Evolutionary conservation across 495 filamentous ascomycete genomes (phyloP), one percentile per base, ranked within the genome.

Genomic region (Penicillium silybi): DNA sequence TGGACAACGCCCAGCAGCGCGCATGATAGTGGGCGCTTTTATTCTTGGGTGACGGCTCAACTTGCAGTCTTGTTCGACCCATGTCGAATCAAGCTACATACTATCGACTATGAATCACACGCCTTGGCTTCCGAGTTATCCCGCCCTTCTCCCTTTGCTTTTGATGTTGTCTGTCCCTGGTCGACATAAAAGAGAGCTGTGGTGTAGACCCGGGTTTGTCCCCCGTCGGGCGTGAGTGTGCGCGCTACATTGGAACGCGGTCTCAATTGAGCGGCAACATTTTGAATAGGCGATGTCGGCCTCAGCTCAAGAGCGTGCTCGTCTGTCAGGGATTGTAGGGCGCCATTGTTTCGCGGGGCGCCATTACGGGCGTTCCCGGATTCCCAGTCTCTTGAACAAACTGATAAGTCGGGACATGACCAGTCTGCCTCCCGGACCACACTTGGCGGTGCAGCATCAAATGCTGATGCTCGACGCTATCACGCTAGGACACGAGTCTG

Each of bases 401-500:
- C 29, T 15, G 29, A 10, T 11, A 13, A 32, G 1, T 32, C 13
- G 10, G 13, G 22, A 23, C 2, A 32, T 13, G 11, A 11, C 29
- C 29, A 13, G 29, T 32, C 29, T 32, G 29, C 29, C 29, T 32
- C 8, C 29, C 11, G 13, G 29, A 13, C 13, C 29, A 32, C 29
- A 2, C 9, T 41, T 39, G 29, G 29, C 9, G 15, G 40, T 15
- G 41, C 49, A 20, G 27, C n/a, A 26, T 43, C 37, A 34, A 19
- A 32, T 32, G 45, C 34, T 32, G 38, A 16, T 41, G 18, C n/a
- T 6, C 13, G 16, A 15, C 8, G 17, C 27, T 18, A 57, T 64
- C 58, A 73, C 46, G 68, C 61, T 22, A 73, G 50, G 32, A 73
- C 70, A 13, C 65, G 65, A 27, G 70, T 73, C 70, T 73, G 55